phyloP scores from a whole-genome alignment of 441 rosid species.

The Adansonia gregorii region DNA sequence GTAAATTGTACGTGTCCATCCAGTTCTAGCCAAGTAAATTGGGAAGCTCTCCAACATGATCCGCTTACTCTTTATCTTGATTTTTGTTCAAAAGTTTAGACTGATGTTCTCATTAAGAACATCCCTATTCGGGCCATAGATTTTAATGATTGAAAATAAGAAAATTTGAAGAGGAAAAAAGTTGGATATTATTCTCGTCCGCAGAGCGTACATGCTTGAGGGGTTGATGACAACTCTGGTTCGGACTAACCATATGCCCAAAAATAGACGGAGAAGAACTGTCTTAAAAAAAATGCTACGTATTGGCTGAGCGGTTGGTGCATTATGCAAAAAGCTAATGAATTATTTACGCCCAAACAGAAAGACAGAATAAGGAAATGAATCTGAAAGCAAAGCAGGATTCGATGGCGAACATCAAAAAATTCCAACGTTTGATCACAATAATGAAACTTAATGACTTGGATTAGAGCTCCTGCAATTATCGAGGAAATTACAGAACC shows the following conservation, averaged over 20 bases:
- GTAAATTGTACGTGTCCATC: background rate
- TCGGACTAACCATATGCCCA: background rate
- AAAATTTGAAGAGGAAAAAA: background rate
- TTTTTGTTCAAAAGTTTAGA: background rate
- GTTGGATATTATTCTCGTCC: background rate
- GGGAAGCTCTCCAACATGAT: background rate
- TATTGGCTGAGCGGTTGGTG: background rate
- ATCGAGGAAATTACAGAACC: slow-evolving; percentile 16
- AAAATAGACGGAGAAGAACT: background rate
- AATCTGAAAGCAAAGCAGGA: slow-evolving; percentile 20
- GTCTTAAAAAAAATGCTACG: background rate
- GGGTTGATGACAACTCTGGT: background rate
- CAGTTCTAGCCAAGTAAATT: background rate
- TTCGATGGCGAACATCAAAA: background rate
- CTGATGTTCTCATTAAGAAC: background rate
- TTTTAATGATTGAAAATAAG: slow-evolving; percentile 3
- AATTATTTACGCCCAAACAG: background rate
- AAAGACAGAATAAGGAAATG: background rate
- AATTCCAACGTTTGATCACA: slow-evolving; percentile 11
- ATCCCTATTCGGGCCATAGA: background rate
- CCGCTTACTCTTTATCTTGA: background rate
- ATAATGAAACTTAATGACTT: background rate
- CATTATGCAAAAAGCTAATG: background rate
- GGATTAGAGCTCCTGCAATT: slow-evolving; percentile 21
- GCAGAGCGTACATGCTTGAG: background rate